Conservation (phyloP, 352 stramenopile genomes). For the Pelagophyceae sp. region DNA sequence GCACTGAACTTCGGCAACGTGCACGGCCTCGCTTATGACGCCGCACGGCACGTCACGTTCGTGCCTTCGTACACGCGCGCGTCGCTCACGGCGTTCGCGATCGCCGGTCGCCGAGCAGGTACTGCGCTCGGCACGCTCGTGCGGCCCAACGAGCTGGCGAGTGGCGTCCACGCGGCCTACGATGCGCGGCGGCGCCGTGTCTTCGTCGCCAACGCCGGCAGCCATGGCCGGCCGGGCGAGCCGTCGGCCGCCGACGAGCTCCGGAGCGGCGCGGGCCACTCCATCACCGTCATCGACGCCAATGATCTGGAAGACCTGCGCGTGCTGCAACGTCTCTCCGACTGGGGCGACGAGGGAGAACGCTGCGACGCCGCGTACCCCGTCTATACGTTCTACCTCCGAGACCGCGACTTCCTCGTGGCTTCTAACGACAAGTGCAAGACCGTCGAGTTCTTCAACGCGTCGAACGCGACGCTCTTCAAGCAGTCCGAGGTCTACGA, state of each 20-base stretch:
- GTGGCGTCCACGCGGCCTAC: not conserved
- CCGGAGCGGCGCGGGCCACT: not conserved
- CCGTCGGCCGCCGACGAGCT: not conserved
- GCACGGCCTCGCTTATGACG: slow-evolving; percentile 6
- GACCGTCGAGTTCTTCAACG: not conserved
- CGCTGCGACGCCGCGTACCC: not conserved
- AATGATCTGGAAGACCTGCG: not conserved
- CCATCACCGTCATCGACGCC: not conserved
- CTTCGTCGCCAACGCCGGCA: not conserved
- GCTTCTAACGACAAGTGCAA: not conserved
- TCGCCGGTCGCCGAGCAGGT: not conserved
- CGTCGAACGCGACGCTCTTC: not conserved
- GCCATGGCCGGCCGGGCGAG: not conserved
- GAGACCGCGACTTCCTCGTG: not conserved
- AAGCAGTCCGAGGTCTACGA: not conserved
- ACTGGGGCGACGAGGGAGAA: not conserved
- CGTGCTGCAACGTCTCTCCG: not conserved
- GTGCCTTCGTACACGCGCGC: not conserved
- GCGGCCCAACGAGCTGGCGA: not conserved
- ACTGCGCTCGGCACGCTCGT: not conserved
- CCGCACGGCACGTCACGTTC: not conserved
- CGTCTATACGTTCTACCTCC: not conserved
- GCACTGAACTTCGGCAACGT: not conserved
- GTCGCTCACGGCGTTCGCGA: not conserved
- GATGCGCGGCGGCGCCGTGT: not conserved